A percentile compares a stretch with the other conserved stretches of the same genome.
Evolutionary conservation across 495 filamentous ascomycete genomes (phyloP).

Genomic region (Hypoxylon lienhwacheense): DNA sequence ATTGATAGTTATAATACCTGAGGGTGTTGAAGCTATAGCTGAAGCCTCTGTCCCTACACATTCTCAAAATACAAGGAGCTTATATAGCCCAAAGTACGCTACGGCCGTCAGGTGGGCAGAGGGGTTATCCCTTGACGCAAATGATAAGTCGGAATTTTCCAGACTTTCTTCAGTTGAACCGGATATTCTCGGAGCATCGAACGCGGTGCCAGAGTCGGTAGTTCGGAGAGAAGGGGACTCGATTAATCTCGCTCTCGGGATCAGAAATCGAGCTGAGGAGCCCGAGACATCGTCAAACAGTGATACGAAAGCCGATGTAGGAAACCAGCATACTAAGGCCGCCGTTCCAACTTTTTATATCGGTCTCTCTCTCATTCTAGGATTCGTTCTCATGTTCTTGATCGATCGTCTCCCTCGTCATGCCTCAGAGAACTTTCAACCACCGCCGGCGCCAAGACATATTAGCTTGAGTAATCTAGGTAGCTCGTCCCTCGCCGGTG

Average conservation of each 20-base stretch:
- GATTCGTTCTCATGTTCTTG: conserved; percentile 96
- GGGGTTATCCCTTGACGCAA: conserved; percentile 1
- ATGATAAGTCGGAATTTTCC: conserved; percentile 4
- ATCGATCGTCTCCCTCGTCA: conserved; percentile 85
- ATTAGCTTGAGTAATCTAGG: conserved; percentile 83
- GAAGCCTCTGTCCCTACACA: conserved; percentile 54
- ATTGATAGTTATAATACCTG: conserved; percentile 95
- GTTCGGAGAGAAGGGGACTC: neutral
- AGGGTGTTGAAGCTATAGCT: conserved; percentile 91
- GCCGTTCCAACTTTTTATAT: conserved; percentile 63
- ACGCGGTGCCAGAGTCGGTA: neutral
- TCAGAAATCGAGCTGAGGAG: conserved; percentile 20
- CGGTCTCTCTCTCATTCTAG: conserved; percentile 80
- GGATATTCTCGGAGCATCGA: neutral
- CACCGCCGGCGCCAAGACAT: conserved; percentile 58
- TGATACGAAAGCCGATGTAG: conserved; percentile 6
- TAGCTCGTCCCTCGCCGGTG: conserved; percentile 43
- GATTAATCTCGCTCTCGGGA: conserved; percentile 1
- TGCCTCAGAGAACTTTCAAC: conserved; percentile 57
- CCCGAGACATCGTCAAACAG: conserved; percentile 16
- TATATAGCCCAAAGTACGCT: conserved; percentile 24
- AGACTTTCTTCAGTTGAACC: neutral
- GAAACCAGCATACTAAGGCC: conserved; percentile 25
- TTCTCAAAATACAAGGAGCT: conserved; percentile 41
- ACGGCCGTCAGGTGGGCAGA: conserved; percentile 31